These are phyloP conservation scores for Musa acuminata DNA, from an alignment of 176 grass and related monocot genomes.

Conservation along the genomic window DNA sequence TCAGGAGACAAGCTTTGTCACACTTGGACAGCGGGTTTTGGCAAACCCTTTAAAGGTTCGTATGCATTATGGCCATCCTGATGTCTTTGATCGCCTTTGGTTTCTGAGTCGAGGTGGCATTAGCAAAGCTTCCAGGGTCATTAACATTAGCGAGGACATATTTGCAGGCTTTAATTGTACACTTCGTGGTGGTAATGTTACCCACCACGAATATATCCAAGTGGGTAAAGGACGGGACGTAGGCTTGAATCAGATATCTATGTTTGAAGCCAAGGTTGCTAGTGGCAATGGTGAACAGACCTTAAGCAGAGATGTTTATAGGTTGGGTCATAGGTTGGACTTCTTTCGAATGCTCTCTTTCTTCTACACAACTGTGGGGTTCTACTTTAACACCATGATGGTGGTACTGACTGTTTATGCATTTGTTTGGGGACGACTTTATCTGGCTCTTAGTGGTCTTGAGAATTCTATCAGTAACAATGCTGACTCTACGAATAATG, in stretches of 20 bases:
- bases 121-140: conserved; percentile 92
- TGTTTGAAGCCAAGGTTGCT: conserved; percentile 98
- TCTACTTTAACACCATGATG: conserved; percentile 98
- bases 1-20: conserved; percentile 97
- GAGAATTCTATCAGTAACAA: conserved; percentile 63
- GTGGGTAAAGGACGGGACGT: conserved; percentile 98
- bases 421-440: conserved; percentile 88
- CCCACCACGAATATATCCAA: conserved; percentile 95
- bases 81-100: conserved; percentile 97
- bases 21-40: conserved; percentile 89
- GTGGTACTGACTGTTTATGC: conserved; percentile 91
- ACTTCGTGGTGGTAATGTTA: conserved; percentile 85
- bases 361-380: conserved; percentile 92
- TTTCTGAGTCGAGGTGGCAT: conserved; percentile 85
- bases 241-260: conserved; percentile 94
- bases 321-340: conserved; percentile 90
- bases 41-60: conserved; percentile 86
- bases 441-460: conserved; percentile 88
- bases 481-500: conserved; percentile 73
- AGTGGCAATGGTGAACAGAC: conserved; percentile 98
- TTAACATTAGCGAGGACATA: conserved; percentile 98
- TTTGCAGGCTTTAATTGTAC: conserved; percentile 99
- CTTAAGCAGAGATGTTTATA: conserved; percentile 85
- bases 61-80: conserved; percentile 98
- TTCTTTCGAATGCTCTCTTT: conserved; percentile 92